These are phyloP conservation scores for Metarhizium anisopliae DNA, from an alignment of 2,329 filamentous ascomycete genomes.

Conservation along the genomic window DNA sequence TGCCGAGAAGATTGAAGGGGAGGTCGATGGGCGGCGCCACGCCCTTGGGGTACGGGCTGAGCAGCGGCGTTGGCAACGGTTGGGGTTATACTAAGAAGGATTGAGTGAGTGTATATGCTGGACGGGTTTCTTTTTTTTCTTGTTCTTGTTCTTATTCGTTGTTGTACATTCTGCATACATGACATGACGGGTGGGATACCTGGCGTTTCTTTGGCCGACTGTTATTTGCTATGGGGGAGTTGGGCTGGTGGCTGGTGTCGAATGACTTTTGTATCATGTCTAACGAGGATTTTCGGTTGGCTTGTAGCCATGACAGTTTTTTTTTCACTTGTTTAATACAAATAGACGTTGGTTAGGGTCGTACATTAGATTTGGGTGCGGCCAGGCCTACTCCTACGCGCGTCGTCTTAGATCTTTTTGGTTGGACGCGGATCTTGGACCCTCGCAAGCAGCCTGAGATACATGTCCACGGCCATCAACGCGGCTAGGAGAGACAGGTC, in stretches of 20 bases:
- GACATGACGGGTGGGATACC: neutral
- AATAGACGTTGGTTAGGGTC: too few species aligned
- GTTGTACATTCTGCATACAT: neutral
- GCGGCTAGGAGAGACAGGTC: slow-evolving; percentile 26
- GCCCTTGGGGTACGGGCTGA: slow-evolving; percentile 46
- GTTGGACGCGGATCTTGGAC: slow-evolving; percentile 13
- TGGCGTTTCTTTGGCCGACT: neutral
- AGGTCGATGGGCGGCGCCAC: slow-evolving; percentile 47
- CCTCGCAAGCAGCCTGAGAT: slow-evolving; percentile 36
- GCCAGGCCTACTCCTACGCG: too few species aligned
- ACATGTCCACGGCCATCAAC: slow-evolving; percentile 47
- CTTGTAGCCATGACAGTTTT: neutral
- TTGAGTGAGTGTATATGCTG: neutral
- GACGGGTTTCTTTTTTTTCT: neutral
- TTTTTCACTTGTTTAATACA: too few species aligned
- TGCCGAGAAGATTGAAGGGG: slow-evolving; percentile 44
- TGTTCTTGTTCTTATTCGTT: neutral
- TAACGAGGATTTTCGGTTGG: neutral
- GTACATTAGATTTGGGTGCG: too few species aligned
- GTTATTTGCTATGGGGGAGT: neutral
- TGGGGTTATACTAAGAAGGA: slow-evolving; percentile 47
- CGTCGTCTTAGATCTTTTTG: neutral
- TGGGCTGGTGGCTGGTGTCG: neutral
- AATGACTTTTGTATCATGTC: neutral
- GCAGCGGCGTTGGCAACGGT: slow-evolving; percentile 40